These are phyloP conservation scores for Erodium chrysanthum DNA, from an alignment of 441 rosid species.

Conservation along the genomic window DNA sequence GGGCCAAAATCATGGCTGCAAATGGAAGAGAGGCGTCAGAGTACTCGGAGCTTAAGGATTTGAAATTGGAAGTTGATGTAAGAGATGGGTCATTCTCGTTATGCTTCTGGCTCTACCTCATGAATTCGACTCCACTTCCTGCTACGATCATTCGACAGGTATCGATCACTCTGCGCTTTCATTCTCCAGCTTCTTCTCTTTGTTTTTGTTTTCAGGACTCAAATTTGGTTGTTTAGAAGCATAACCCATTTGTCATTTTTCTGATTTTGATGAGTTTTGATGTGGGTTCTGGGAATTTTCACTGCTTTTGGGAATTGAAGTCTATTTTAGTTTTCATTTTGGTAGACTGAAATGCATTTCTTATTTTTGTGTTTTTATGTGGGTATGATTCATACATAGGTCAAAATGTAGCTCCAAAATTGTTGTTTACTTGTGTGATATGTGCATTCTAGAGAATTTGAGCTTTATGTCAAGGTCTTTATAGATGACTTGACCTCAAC, in stretches of 20 bases:
- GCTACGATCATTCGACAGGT: slow-evolving; percentile 54
- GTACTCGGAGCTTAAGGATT: slow-evolving; percentile 49
- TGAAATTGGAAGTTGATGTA: slow-evolving; percentile 39
- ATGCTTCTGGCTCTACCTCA: slow-evolving; percentile 65
- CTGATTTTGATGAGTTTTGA: neutral
- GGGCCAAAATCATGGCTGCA: slow-evolving; percentile 29
- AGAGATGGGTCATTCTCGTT: slow-evolving; percentile 36
- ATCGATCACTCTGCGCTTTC: neutral
- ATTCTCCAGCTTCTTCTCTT: neutral
- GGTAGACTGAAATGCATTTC: neutral
- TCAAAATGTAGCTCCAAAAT: neutral
- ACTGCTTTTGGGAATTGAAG: neutral
- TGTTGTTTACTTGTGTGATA: neutral
- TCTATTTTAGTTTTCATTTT: neutral
- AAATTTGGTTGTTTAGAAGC: neutral
- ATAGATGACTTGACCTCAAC: too few species aligned
- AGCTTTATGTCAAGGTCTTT: too few species aligned
- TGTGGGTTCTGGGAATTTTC: neutral
- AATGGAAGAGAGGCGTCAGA: slow-evolving; percentile 19
- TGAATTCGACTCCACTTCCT: slow-evolving; percentile 42
- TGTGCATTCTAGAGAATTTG: neutral
- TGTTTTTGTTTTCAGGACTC: neutral
- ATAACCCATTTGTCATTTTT: neutral
- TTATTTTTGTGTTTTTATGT: neutral
- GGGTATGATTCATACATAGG: neutral